Percentiles rank a stretch among this genome's conserved stretches.
These are phyloP conservation scores for Solanum gracilifrons DNA, from an alignment of 257 asterid species.

Conservation along the genomic window DNA sequence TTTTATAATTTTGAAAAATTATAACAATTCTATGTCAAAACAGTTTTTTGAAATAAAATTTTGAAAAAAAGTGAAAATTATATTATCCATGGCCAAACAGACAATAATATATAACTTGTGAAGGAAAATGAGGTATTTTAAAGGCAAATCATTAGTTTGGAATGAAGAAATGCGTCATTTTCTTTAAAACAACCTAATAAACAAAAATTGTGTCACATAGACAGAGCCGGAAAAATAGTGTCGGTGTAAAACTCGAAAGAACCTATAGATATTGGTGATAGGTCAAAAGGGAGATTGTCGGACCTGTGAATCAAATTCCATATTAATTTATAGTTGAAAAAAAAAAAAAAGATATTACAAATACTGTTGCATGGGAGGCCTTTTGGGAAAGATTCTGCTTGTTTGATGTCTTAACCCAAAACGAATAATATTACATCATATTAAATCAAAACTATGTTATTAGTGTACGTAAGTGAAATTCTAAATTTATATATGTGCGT, in stretches of 20 bases:
- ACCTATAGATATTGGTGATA: neutral
- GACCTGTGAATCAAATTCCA: neutral
- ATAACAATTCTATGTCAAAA: neutral
- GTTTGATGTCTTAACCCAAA: neutral
- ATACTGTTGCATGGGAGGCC: neutral
- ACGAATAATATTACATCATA: too few relatives aligned
- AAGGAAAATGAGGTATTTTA: neutral
- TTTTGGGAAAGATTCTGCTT: neutral
- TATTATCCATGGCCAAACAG: neutral
- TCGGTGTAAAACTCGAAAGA: neutral
- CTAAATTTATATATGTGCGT: neutral
- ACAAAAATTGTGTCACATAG: neutral
- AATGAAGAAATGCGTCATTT: neutral
- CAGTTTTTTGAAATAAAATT: neutral
- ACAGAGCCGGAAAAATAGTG: rapidly evolving
- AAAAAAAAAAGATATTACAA: neutral
- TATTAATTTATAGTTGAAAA: neutral
- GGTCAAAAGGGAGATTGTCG: neutral
- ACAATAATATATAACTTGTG: neutral
- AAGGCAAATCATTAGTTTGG: neutral
- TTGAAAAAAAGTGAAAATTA: neutral
- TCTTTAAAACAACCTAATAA: neutral
- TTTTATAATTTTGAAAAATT: neutral
- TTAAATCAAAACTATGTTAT: too few relatives aligned
- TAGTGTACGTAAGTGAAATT: neutral